A percentile compares a stretch with the other conserved stretches of the same genome.
Evolutionary conservation across 345 rosid genomes (phyloP).

Genomic region (Isatis tinctoria): DNA sequence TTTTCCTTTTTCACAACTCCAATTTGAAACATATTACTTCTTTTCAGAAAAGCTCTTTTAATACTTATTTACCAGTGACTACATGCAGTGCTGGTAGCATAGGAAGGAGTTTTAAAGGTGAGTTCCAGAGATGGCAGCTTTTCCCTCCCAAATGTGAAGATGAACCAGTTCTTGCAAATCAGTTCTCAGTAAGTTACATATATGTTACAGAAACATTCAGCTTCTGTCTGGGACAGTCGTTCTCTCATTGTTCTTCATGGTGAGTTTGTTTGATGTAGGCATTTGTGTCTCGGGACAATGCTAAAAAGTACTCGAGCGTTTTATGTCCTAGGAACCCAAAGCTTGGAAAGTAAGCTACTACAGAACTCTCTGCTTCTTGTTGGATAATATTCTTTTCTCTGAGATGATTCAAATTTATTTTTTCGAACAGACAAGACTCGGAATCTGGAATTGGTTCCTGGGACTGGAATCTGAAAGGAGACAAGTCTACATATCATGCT

Average conservation of each 20-base stretch:
- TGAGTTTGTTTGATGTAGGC: slow-evolving; percentile 18
- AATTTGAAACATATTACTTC: background rate
- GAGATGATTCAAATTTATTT: slow-evolving; percentile 11
- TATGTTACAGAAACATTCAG: background rate
- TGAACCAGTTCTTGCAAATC: slow-evolving; percentile 76
- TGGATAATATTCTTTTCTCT: background rate
- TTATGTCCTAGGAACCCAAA: slow-evolving; percentile 24
- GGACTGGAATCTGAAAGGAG: slow-evolving; percentile 92
- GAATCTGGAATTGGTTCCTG: slow-evolving; percentile 73
- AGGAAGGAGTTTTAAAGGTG: slow-evolving; percentile 87
- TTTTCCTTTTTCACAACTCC: slow-evolving; percentile 9
- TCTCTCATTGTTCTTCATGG: background rate
- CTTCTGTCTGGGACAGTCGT: background rate
- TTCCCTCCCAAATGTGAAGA: slow-evolving; percentile 73
- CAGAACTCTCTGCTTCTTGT: background rate
- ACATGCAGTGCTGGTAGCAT: slow-evolving; percentile 73
- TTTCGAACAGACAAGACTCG: slow-evolving; percentile 45
- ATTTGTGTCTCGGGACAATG: slow-evolving; percentile 28
- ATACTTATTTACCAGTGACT: background rate
- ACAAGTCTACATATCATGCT: slow-evolving; percentile 85
- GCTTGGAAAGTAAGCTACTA: slow-evolving; percentile 22
- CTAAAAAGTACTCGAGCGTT: slow-evolving; percentile 27
- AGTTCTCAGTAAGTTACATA: slow-evolving; percentile 79
- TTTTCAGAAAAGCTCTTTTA: background rate
- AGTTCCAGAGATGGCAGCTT: slow-evolving; percentile 83